These are phyloP conservation scores for Pseudogymnoascus sp. DNA, from an alignment of 2,329 filamentous ascomycete species.

Conservation along the genomic window DNA sequence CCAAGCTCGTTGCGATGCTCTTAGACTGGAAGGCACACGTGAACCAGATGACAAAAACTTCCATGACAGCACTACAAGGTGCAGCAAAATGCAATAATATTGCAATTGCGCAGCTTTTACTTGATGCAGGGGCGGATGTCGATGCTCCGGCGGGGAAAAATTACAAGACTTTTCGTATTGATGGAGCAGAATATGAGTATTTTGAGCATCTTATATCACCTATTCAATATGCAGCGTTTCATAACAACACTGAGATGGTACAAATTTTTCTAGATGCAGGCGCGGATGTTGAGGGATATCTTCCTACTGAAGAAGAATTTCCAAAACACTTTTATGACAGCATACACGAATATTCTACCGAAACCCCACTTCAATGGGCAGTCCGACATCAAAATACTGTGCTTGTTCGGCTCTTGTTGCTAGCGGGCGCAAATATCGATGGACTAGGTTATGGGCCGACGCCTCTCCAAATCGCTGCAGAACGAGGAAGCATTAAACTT, in stretches of 20 bases:
- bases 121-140: conserved; percentile 44
- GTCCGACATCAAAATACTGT: conserved; percentile 11
- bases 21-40: conserved; percentile 12
- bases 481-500: neutral
- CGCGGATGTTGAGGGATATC: conserved; percentile 15
- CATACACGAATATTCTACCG: neutral
- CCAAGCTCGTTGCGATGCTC: conserved; percentile 13
- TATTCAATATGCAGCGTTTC: conserved; percentile 15
- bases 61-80: conserved; percentile 14
- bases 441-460: neutral
- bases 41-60: conserved; percentile 11
- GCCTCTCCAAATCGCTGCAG: neutral
- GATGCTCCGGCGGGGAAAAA: conserved; percentile 12
- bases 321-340: neutral
- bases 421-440: conserved; percentile 20
- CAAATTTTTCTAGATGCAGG: conserved; percentile 14
- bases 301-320: neutral
- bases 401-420: conserved; percentile 15
- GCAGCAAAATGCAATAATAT: conserved; percentile 11
- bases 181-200: neutral
- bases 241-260: conserved; percentile 15
- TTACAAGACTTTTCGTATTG: conserved; percentile 12
- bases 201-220: conserved; percentile 11
- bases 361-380: conserved; percentile 16
- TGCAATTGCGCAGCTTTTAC: conserved; percentile 31